Evolutionary conservation across 148 eudicot genomes (phyloP), one percentile per base, ranked within the genome.

Genomic region (Arbutus unedo): DNA sequence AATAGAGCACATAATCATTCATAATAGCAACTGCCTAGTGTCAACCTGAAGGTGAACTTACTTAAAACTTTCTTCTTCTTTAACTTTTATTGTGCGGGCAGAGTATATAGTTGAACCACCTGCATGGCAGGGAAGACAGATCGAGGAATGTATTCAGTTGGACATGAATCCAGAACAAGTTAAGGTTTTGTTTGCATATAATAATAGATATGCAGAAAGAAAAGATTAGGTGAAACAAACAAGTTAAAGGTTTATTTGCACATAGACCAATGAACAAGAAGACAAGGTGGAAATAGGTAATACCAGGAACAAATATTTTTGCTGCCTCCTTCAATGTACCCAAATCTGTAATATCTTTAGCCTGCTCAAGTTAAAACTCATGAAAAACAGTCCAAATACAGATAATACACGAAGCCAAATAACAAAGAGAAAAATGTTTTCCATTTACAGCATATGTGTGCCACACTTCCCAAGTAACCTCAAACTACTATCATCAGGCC

Each of bases 291-390:
- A 47, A 67, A 77, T 31, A 62, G 31, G 21, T 45, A 41, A 57
- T 62, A 83, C 98, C 98, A 70, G 98, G 98, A 83, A 95, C 90
- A 82, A 95, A 95, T 80, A 95, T 81, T 82, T 92, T 95, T 72
- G 98, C 90, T 68, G 95, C 98, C 55, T 89, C 96, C 89, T 95
- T 95, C 72, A 95, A 83, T 21, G 98, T 88, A 59, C 98, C 98
- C 67, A 95, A 81, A 91, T 88, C 92, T 64, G 93, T 82, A 75
- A 95, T 85, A 88, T 95, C 98, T 81, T 93, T 88, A 71, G 98
- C 98, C 98, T 95, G 94, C 77, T 77, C 71, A 84, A 76, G 23
- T 67, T 10, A 66, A 80, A 66, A 60, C 53, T 72, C 8, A 16
- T 41, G 31, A 16, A 51, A 51, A 4, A 70, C 55, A 66, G 59